phyloP scores from a whole-genome alignment of 768 basidiomycete genomes.

The Naganishia antarctica region DNA sequence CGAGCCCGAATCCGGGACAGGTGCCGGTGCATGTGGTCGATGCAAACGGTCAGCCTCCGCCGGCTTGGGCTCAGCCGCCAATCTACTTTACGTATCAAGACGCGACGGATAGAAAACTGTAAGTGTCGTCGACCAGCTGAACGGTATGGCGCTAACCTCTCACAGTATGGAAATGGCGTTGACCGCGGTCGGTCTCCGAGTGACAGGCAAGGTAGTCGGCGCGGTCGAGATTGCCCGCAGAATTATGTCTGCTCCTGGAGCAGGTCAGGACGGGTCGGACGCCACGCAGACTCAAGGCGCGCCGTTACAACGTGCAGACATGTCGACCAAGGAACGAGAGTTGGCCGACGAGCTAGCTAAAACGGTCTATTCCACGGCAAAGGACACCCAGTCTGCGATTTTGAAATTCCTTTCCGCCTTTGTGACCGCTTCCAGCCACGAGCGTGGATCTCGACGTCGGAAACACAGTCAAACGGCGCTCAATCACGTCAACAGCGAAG shows the following conservation, averaged over 20 bases:
- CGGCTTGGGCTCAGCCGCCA: conserved; percentile 6
- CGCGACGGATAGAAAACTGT: conserved; percentile 83
- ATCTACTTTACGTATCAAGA: conserved; percentile 83
- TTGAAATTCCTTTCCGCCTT: conserved; percentile 69
- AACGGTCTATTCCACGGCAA: conserved; percentile 23
- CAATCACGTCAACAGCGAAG: conserved; percentile 63
- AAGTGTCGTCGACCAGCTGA: conserved; percentile 48
- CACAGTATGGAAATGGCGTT: conserved; percentile 88
- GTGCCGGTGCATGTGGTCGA: conserved; percentile 74
- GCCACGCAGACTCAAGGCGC: background rate
- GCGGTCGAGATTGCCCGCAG: conserved; percentile 89
- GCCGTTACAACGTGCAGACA: background rate
- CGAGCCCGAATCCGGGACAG: conserved; percentile 70
- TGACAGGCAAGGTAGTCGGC: conserved; percentile 91
- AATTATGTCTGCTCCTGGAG: conserved; percentile 63
- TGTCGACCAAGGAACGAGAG: conserved; percentile 16
- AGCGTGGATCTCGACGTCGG: conserved; percentile 51
- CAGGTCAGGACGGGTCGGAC: conserved; percentile 29
- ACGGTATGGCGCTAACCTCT: conserved; percentile 18
- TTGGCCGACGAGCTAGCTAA: conserved; percentile 26
- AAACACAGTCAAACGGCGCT: conserved; percentile 54
- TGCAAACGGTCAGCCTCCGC: conserved; percentile 54
- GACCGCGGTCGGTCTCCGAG: conserved; percentile 90
- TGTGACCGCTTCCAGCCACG: conserved; percentile 55
- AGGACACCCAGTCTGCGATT: conserved; percentile 68